A percentile compares a stretch with the other conserved stretches of the same genome.
Conservation (phyloP, 73 alveolate genomes). For the Breviolum minutum region DNA sequence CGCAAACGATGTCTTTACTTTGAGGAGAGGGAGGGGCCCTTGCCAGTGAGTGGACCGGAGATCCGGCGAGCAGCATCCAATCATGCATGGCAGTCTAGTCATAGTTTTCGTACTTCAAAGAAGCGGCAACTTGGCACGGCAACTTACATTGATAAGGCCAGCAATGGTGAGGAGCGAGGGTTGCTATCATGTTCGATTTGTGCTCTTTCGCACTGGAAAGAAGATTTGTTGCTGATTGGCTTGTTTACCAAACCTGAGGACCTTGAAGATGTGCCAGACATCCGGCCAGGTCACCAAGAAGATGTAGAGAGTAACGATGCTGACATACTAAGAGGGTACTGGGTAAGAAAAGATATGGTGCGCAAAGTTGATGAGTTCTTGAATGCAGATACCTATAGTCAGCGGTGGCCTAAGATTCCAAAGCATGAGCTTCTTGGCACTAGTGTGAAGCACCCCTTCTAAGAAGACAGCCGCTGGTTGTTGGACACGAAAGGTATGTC, state of each 20-base stretch:
- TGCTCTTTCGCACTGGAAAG: slow-evolving; percentile 35
- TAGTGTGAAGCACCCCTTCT: slow-evolving; percentile 19
- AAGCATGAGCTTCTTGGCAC: background rate
- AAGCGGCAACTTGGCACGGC: too few relatives aligned
- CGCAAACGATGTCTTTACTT: background rate
- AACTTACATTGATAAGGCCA: background rate
- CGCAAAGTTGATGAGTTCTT: background rate
- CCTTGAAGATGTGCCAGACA: too few relatives aligned
- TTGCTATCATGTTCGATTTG: background rate
- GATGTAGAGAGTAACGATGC: background rate
- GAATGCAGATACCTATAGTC: background rate
- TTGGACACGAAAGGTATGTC: background rate
- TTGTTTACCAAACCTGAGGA: background rate
- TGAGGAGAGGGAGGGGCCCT: slow-evolving; percentile 28
- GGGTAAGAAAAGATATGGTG: background rate
- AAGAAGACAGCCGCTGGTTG: background rate
- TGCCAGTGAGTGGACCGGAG: slow-evolving; percentile 11
- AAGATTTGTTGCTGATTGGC: background rate
- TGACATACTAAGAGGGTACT: too few relatives aligned
- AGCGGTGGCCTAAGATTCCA: slow-evolving; percentile 44
- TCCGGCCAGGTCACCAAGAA: too few relatives aligned
- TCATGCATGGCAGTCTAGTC: slow-evolving; percentile 14
- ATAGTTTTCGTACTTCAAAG: background rate
- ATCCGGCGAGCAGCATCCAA: slow-evolving; percentile 50
- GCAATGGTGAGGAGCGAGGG: slow-evolving; percentile 23